phyloP scores from a whole-genome alignment of 2,329 filamentous ascomycete genomes.

The Beauveria varroae region DNA sequence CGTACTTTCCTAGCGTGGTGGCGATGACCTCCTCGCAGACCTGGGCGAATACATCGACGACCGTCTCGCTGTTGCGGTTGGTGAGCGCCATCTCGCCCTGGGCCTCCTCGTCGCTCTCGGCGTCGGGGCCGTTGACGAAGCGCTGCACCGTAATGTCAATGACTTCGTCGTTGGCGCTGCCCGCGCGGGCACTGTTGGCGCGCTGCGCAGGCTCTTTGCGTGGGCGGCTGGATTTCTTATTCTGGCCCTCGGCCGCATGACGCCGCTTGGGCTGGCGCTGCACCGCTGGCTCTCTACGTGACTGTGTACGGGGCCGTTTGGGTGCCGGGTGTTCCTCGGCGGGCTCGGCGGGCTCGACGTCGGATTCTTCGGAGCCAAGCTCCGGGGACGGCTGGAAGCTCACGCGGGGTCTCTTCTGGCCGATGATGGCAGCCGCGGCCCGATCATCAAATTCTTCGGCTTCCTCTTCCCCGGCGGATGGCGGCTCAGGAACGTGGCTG shows the following conservation, averaged over 20 bases:
- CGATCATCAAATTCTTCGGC: slow-evolving; percentile 26
- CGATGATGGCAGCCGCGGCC: neutral
- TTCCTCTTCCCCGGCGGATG: slow-evolving; percentile 16
- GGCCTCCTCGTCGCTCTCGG: slow-evolving; percentile 34
- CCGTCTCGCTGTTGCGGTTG: slow-evolving; percentile 49
- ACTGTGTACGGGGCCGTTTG: slow-evolving; percentile 23
- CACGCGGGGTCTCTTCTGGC: slow-evolving; percentile 2
- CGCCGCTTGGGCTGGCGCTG: slow-evolving; percentile 8
- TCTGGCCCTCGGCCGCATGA: neutral
- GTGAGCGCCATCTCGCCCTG: slow-evolving; percentile 46
- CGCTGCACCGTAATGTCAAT: slow-evolving; percentile 55
- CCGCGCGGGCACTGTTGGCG: neutral
- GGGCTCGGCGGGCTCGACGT: slow-evolving; percentile 20
- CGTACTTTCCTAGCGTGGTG: slow-evolving; percentile 40
- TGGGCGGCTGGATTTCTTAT: slow-evolving; percentile 14
- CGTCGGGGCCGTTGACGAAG: slow-evolving; percentile 40
- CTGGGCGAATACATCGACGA: slow-evolving; percentile 54
- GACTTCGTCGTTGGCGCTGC: slow-evolving; percentile 15
- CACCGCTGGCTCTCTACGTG: slow-evolving; percentile 11
- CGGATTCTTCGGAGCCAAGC: slow-evolving; percentile 27
- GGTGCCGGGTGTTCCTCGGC: slow-evolving; percentile 22
- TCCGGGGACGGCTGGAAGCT: slow-evolving; percentile 31
- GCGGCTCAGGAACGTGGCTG: neutral
- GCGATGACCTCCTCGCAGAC: slow-evolving; percentile 54
- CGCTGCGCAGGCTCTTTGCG: neutral